Percentiles rank a stretch among this genome's conserved stretches.
phyloP scores from a whole-genome alignment of 2,329 filamentous ascomycete genomes.

The Hyphodiscus sp. region DNA sequence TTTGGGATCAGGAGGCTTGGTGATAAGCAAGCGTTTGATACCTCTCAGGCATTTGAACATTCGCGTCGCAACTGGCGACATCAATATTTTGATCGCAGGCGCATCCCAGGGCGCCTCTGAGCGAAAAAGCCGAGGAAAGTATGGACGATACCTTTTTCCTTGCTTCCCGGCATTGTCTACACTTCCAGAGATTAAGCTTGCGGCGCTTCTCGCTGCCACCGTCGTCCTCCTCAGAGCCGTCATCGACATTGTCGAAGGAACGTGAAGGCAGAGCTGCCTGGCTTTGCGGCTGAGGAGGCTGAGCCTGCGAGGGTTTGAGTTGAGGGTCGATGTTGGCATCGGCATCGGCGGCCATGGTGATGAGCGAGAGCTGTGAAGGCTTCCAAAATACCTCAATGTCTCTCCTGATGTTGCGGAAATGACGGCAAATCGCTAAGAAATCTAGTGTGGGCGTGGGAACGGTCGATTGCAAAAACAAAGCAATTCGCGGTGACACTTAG shows the following conservation, averaged over 20 bases:
- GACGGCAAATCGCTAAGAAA: neutral
- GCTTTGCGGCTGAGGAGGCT: neutral
- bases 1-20: too few relatives aligned
- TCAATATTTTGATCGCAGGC: too few relatives aligned
- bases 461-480: neutral
- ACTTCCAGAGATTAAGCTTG: slow-evolving; percentile 14
- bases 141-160: slow-evolving; percentile 9
- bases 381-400: neutral
- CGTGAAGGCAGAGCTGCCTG: neutral
- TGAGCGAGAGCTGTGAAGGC: neutral
- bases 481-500: too few relatives aligned
- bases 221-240: neutral
- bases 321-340: neutral
- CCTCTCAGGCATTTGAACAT: too few relatives aligned
- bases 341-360: neutral
- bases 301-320: neutral
- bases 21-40: too few relatives aligned
- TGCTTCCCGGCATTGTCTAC: slow-evolving; percentile 13
- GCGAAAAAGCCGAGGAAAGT: neutral
- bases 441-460: neutral
- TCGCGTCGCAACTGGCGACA: too few relatives aligned
- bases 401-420: neutral
- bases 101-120: too few relatives aligned
- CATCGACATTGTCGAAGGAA: neutral
- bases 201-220: slow-evolving; percentile 3